A percentile compares a stretch with the other conserved stretches of the same genome.
phyloP scores from a whole-genome alignment of 768 basidiomycete species.

The Naematelia encephala region DNA sequence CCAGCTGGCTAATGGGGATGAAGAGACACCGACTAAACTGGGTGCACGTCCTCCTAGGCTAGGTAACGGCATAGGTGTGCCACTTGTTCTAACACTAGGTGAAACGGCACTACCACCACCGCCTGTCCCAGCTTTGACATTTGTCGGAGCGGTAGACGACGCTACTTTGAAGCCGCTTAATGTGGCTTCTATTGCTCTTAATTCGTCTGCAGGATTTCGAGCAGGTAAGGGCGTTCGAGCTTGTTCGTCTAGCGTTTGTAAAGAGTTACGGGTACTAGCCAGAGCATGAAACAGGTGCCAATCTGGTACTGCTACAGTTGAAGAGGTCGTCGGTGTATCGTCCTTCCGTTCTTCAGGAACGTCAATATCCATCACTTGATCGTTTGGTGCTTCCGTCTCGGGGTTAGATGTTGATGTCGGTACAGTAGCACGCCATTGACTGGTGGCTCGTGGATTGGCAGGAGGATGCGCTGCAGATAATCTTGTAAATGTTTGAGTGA shows the following conservation, averaged over 20 bases:
- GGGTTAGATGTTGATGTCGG: slow-evolving; percentile 1
- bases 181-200: slow-evolving; percentile 19
- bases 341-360: not conserved
- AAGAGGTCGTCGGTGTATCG: not conserved
- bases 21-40: not conserved
- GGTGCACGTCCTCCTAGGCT: not conserved
- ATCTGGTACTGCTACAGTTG: slow-evolving; percentile 15
- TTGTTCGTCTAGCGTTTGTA: slow-evolving; percentile 16
- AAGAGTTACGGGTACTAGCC: slow-evolving; percentile 17
- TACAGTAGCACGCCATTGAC: slow-evolving; percentile 32
- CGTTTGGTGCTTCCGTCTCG: not conserved
- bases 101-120: not conserved
- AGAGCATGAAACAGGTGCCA: slow-evolving; percentile 35
- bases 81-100: not conserved
- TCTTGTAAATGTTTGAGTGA: slow-evolving; percentile 27
- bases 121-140: not conserved
- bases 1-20: not conserved
- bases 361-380: not conserved
- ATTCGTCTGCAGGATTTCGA: slow-evolving; percentile 17
- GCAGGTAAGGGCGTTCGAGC: slow-evolving; percentile 7
- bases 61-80: not conserved
- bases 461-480: slow-evolving; percentile 34
- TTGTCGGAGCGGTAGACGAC: not conserved
- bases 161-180: not conserved
- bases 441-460: slow-evolving; percentile 33